Percentiles rank a stretch among this genome's conserved stretches.
These are phyloP conservation scores for Xeromyces bisporus DNA, from an alignment of 495 filamentous ascomycete genomes.

Conservation along the genomic window DNA sequence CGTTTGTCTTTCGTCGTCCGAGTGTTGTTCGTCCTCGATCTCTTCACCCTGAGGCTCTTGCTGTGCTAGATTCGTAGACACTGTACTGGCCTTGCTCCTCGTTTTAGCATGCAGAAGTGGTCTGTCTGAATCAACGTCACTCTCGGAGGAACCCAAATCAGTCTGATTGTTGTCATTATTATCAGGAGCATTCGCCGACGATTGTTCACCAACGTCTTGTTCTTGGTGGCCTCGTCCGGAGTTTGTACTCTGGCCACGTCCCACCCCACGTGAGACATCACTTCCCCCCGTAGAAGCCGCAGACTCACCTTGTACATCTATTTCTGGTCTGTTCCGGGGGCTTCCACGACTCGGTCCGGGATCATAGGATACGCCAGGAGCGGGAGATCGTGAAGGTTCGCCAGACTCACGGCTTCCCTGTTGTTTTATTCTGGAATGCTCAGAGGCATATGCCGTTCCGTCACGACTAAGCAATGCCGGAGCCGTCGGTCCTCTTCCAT, in stretches of 20 bases:
- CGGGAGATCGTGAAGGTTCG: no score
- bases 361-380: no score
- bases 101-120: slow-evolving; percentile 14
- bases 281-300: no score
- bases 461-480: no score
- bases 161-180: slow-evolving; percentile 9
- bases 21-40: slow-evolving; percentile 2
- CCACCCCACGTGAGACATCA: no score
- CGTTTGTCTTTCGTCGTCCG: slow-evolving; percentile 1
- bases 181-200: slow-evolving; percentile 4
- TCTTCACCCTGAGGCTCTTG: slow-evolving; percentile 21
- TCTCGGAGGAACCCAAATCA: slow-evolving; percentile 12
- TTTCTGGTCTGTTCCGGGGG: slow-evolving; percentile 22
- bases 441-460: no score
- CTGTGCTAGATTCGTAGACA: slow-evolving; percentile 11
- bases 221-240: slow-evolving; percentile 2
- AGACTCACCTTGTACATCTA: slow-evolving; percentile 32
- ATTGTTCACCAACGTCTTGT: slow-evolving; percentile 2
- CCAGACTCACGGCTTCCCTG: no score
- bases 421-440: no score
- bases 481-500: no score
- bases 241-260: no score
- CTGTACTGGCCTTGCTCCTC: slow-evolving; percentile 9
- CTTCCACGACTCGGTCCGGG: slow-evolving; percentile 17
- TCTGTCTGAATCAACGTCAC: slow-evolving; percentile 24